Base-by-base conservation (phyloP, 2,329 filamentous ascomycete genomes). In the Neodidymelliopsis sp. region DNA sequence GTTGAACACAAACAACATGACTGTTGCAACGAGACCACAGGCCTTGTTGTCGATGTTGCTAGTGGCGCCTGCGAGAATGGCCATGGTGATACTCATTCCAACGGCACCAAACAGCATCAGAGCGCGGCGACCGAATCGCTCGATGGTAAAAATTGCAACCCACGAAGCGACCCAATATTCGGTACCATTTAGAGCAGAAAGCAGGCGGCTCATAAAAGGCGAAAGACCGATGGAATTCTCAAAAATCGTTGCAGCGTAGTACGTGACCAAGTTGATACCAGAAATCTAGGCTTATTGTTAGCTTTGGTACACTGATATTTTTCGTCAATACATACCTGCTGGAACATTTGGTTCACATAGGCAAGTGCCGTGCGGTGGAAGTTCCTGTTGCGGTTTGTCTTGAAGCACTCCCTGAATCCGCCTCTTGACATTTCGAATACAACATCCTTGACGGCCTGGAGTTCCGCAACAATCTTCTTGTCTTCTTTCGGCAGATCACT, bases 1-100 rank as follows among this genome's bases (percentile, higher is more conserved):
- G 80, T 96, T 92, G 81, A 91, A 94, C 76, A 96, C 88, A 76
- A 87, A 88, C 68, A 96, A 92, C 78, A 95, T 93, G 54, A 95
- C 90, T 80, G 91, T 68, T 13, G 77, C 74, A 5, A 67, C 62
- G 28, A 76, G 66, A 34, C 74, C 75, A 27, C 67, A 51, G 11
- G 59, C 53, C 10, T 57, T 53, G 42, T 57, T 63, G 2, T 46
- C 53, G 13, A 67, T 62, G 10, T 59, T 51, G 41, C 63, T 68
- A 1, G 66, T 72, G 5, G 66, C 65, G 3, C 65, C 65, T 4
- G 70, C 70, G 2, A 73, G 57, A 1, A 73, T 60, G 8, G 62
- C 63, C 70, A 74, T 72, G 11, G 65, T 70, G 4, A 58, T 40
- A 1, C 67, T 66, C 65, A 70, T 69, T 19, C 70, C 71, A 1